phyloP scores from a whole-genome alignment of 2,329 filamentous ascomycete species.

The Fusarium bactridioides region DNA sequence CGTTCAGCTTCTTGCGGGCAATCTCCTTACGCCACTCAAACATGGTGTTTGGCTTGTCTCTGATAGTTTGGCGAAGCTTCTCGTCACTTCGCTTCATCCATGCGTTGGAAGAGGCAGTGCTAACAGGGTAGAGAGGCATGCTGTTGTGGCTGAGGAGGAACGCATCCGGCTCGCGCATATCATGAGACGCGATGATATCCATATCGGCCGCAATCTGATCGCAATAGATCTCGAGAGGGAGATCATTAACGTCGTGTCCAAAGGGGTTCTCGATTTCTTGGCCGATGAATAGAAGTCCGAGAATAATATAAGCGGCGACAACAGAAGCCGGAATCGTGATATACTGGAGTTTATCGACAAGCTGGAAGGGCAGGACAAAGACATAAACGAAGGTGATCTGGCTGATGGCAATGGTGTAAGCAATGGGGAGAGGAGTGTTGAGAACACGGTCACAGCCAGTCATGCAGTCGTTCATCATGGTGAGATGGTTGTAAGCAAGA shows the following conservation, averaged over 20 bases:
- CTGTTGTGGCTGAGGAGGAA: conserved; percentile 52
- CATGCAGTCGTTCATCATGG: conserved; percentile 74
- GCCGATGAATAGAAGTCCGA: conserved; percentile 77
- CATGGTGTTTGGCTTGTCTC: conserved; percentile 49
- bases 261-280: conserved; percentile 88
- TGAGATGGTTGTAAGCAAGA: conserved; percentile 66
- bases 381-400: conserved; percentile 91
- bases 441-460: conserved; percentile 79
- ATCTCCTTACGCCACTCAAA: conserved; percentile 46
- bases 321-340: conserved; percentile 81
- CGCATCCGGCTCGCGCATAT: conserved; percentile 44
- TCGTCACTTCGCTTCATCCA: conserved; percentile 54
- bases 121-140: conserved; percentile 65
- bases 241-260: conserved; percentile 82
- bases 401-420: conserved; percentile 83
- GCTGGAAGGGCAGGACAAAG: conserved; percentile 81
- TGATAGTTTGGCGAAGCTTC: conserved; percentile 50
- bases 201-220: conserved; percentile 77
- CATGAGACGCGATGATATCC: conserved; percentile 71
- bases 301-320: conserved; percentile 80
- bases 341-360: conserved; percentile 70
- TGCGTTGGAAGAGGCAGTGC: conserved; percentile 47
- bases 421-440: conserved; percentile 81
- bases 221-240: conserved; percentile 80
- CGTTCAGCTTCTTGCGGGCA: conserved; percentile 26